These are phyloP conservation scores for Corinectria fuckeliana DNA, from an alignment of 2,329 filamentous ascomycete genomes.

Conservation along the genomic window DNA sequence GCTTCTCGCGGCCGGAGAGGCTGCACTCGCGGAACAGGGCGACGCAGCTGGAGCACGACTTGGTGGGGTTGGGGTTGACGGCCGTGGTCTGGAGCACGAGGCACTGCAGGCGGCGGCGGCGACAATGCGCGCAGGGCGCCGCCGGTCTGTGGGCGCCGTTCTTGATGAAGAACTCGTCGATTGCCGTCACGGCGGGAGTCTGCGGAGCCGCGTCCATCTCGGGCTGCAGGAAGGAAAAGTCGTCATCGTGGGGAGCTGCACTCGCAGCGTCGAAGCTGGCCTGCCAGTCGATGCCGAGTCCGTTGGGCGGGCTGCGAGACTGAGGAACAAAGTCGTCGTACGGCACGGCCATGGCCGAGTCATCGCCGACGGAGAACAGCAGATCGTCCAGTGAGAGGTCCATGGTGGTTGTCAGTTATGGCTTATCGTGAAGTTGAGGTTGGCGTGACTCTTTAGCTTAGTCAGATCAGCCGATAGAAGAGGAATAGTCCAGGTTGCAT, in stretches of 20 bases:
- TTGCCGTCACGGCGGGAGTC: constrained; percentile 30
- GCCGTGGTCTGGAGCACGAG: constrained; percentile 54
- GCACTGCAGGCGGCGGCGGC: constrained; percentile 53
- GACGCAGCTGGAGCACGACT: constrained; percentile 57
- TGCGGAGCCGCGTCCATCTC: constrained; percentile 11
- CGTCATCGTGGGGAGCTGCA: constrained; percentile 7
- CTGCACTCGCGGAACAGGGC: constrained; percentile 58
- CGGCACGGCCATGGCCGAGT: constrained; percentile 24
- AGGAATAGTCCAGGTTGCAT: background rate
- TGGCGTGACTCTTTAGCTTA: constrained; percentile 2
- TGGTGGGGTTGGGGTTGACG: constrained; percentile 56
- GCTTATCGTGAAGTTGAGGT: too few species aligned
- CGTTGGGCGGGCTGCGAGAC: constrained; percentile 20
- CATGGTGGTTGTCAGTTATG: too few species aligned
- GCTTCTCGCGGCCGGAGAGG: constrained; percentile 52
- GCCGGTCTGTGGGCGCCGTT: constrained; percentile 51
- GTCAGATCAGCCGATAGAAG: background rate
- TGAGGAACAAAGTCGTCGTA: constrained; percentile 22
- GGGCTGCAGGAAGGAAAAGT: constrained; percentile 33
- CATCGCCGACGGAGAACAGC: constrained; percentile 26
- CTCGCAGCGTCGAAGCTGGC: constrained; percentile 26
- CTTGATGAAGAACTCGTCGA: constrained; percentile 48
- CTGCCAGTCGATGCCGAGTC: constrained; percentile 30
- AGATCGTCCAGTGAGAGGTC: constrained; percentile 36
- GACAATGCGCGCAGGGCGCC: constrained; percentile 53